These are phyloP conservation scores for Starmerella sirachaensis DNA, from an alignment of 805 yeast genomes.

Conservation along the genomic window DNA sequence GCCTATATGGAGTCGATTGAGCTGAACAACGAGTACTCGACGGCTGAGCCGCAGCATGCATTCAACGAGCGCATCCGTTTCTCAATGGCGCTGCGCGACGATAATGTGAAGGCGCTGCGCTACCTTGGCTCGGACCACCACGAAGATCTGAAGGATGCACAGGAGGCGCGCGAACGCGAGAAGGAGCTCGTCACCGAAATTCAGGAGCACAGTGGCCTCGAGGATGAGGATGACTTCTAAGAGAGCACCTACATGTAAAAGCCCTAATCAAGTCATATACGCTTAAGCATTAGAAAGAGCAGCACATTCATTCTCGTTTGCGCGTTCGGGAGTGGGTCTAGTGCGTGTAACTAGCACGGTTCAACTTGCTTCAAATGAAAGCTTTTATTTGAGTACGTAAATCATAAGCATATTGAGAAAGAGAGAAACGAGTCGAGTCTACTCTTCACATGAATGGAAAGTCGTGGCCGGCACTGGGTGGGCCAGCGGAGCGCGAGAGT, in stretches of 20 bases:
- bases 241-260: neutral
- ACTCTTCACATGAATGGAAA: too few species aligned
- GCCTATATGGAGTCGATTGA: constrained; percentile 90
- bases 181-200: constrained; percentile 37
- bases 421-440: too few species aligned
- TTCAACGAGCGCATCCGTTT: constrained; percentile 90
- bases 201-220: constrained; percentile 34
- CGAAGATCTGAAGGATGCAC: constrained; percentile 39
- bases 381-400: too few species aligned
- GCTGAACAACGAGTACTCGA: constrained; percentile 72
- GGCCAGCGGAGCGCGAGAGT: too few species aligned
- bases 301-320: too few species aligned
- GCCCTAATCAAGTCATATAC: neutral
- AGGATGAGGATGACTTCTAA: constrained; percentile 32
- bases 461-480: too few species aligned
- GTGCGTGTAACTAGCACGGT: too few species aligned
- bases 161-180: constrained; percentile 47
- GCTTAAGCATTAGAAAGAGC: too few species aligned
- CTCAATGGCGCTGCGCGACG: constrained; percentile 81
- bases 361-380: too few species aligned
- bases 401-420: too few species aligned
- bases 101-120: constrained; percentile 88
- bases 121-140: constrained; percentile 54
- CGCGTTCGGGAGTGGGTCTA: too few species aligned
- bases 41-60: constrained; percentile 72